Conservation (phyloP, 2,329 filamentous ascomycete species). For the Emergomyces africanus region DNA sequence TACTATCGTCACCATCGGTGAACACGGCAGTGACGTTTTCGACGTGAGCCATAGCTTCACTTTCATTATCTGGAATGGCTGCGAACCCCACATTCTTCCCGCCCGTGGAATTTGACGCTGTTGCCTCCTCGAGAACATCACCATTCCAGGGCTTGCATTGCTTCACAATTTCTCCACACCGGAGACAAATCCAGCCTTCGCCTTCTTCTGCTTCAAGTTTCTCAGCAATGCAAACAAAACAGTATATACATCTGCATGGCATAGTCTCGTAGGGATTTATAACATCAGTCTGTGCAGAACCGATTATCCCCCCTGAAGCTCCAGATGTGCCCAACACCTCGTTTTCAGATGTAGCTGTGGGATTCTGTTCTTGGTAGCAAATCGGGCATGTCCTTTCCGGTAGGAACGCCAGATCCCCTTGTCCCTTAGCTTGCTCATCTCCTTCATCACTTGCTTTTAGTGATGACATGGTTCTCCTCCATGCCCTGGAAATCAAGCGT, state of each 20-base stretch:
- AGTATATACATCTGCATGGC: conserved; percentile 85
- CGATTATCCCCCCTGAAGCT: conserved; percentile 63
- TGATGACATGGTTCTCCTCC: conserved; percentile 63
- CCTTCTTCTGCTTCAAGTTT: conserved; percentile 85
- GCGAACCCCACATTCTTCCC: conserved; percentile 32
- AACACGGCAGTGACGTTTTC: conserved; percentile 15
- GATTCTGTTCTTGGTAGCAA: conserved; percentile 89
- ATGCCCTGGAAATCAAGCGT: conserved; percentile 74
- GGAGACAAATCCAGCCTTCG: conserved; percentile 81
- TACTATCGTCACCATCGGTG: conserved; percentile 20
- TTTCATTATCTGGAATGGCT: conserved; percentile 13
- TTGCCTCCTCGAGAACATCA: conserved; percentile 52
- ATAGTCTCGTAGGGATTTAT: conserved; percentile 92
- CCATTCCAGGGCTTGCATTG: conserved; percentile 86
- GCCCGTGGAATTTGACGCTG: conserved; percentile 17
- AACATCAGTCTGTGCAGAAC: conserved; percentile 81
- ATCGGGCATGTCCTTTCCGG: conserved; percentile 93
- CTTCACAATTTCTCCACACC: conserved; percentile 72
- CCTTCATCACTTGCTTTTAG: conserved; percentile 40
- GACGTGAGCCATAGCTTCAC: conserved; percentile 11
- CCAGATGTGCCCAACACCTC: conserved; percentile 55
- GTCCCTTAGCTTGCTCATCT: conserved; percentile 38
- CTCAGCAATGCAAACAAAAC: conserved; percentile 88
- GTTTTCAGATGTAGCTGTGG: conserved; percentile 54
- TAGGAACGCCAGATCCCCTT: conserved; percentile 69